Evolutionary conservation across 2,329 filamentous ascomycete species (phyloP), one percentile per base, ranked within the genome.

Genomic region (Cephalotrichum gorgonifer): DNA sequence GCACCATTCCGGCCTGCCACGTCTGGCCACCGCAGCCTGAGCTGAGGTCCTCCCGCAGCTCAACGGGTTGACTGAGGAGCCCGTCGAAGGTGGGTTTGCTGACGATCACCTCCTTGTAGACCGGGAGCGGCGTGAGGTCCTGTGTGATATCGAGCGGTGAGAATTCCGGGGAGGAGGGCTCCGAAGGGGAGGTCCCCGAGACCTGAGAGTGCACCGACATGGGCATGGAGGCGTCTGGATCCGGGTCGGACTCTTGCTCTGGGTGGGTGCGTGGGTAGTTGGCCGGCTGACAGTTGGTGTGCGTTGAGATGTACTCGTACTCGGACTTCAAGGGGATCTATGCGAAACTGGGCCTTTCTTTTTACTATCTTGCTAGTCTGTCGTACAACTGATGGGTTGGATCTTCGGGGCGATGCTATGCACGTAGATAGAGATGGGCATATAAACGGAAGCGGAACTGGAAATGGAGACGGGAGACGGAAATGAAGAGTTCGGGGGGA

Each of bases 1-100:
- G 73, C 15, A 93, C 79, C 81, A 95, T 86, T 11, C 93, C 93
- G 1, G 91, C 91, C 3, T 90, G 91, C 93, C 93, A 97, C 11
- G 94, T 76, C 66, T 94, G 87, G 2, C 93, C 93, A 44, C 93
- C 93, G 64, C 93, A 97, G 52, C 93, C 93, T 54, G 86, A 80
- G 50, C 79, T 80, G 44, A 95, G 76, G 65, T 97, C 90, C 64
- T 96, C 89, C 59, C 87, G 85, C 15, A 97, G 78, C 52, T 78
- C 74, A 53, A 97, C 74, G 11, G 86, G 82, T 44, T 76, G 70
- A 20, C 73, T 66, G 30, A 96, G 74, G 47, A 93, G 75, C 35
- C 86, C 85, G 54, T 86, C 83, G 60, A 97, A 93, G 58, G 77
- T 71, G 47, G 80, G 65, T 25, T 64, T 64, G 15, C 69, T 72